Base-by-base conservation (phyloP, 208 protist genomes). In the Acanthamoeba culbertsoni region DNA sequence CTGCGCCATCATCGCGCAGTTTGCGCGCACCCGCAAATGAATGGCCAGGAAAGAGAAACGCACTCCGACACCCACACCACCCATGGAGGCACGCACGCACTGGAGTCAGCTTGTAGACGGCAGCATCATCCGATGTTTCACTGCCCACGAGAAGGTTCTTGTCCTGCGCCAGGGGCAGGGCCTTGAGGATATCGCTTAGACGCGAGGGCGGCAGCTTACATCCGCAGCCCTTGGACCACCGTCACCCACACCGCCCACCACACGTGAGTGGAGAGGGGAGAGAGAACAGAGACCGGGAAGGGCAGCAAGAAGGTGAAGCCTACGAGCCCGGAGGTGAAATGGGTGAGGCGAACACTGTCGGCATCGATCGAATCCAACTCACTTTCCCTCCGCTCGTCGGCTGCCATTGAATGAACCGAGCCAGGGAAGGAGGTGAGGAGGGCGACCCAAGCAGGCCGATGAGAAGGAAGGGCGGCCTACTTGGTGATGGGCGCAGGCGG, bases 121-220 rank as follows among this genome's bases (percentile, higher is more conserved):
- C 94, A 59, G 93, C 94, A 55, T 96, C 95, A 55, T 96, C 95
- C 8, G 35, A 65, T 0, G 94, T 96, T 20, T 94, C 94, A 7
- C 86, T 94, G n/a, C 95, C 94, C 35, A 96, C 95, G n/a, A 96
- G 48, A 6, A 96, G 48, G 26, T 88, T 88, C n/a, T 91, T 94
- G 75, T 96, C 71, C 8, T 55, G 28, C 40, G 77, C 14, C 6
- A 48, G 53, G 18, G 48, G 71, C 28, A 96, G 37, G 1, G 37
- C 20, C 26, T 26, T 40, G 6, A 96, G 51, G 26, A 95, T 51
- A 2, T 48, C 59, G 62, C 94, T 93, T 28, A 96, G 46, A 48
- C 73, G 55, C 55, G 95, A 33, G 16, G 95, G 75, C 42, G 68
- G 40, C 37, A 96, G 71, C 59, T 96, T 96, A 48, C 95, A 96